A percentile compares a stretch with the other conserved stretches of the same genome.
Conservation (phyloP, 73 alveolate genomes). For the Halteria grandinella region DNA sequence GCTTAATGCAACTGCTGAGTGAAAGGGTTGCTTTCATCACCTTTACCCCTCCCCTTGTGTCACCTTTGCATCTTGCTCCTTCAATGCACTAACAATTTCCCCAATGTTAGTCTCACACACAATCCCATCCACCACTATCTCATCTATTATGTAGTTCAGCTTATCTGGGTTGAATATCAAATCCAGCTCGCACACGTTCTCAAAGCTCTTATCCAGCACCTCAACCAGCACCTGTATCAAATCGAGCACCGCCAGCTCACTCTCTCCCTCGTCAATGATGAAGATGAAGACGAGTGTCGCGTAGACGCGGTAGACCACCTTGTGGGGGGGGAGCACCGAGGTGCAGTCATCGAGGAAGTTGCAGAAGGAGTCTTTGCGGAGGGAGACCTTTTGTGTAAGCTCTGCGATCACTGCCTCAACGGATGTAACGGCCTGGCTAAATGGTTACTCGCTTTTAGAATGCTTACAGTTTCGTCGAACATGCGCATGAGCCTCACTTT, state of each 20-base stretch:
- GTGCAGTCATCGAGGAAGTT: conserved; percentile 83
- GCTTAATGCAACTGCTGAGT: no score
- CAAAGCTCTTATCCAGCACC: conserved; percentile 87
- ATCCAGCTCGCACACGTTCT: conserved; percentile 95
- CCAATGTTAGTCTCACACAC: conserved; percentile 68
- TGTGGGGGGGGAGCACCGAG: conserved; percentile 68
- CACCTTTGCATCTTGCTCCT: no score
- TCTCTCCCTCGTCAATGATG: conserved; percentile 93
- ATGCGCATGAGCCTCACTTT: conserved; percentile 81
- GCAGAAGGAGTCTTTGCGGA: conserved; percentile 73
- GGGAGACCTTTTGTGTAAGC: conserved; percentile 69
- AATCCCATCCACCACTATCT: conserved; percentile 77
- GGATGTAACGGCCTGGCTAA: conserved; percentile 50
- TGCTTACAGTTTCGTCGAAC: conserved; percentile 73
- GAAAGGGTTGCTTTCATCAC: no score
- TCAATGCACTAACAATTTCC: conserved; percentile 25
- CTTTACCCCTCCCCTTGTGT: no score
- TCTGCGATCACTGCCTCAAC: conserved; percentile 54
- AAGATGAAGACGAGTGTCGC: conserved; percentile 91
- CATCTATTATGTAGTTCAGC: conserved; percentile 86
- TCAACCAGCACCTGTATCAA: conserved; percentile 93
- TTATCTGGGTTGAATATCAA: conserved; percentile 91
- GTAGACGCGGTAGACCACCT: conserved; percentile 79
- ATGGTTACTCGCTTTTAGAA: conserved; percentile 18
- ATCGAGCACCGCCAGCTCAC: conserved; percentile 90